phyloP scores from a whole-genome alignment of 495 filamentous ascomycete genomes.

The Penicillium argentinense region DNA sequence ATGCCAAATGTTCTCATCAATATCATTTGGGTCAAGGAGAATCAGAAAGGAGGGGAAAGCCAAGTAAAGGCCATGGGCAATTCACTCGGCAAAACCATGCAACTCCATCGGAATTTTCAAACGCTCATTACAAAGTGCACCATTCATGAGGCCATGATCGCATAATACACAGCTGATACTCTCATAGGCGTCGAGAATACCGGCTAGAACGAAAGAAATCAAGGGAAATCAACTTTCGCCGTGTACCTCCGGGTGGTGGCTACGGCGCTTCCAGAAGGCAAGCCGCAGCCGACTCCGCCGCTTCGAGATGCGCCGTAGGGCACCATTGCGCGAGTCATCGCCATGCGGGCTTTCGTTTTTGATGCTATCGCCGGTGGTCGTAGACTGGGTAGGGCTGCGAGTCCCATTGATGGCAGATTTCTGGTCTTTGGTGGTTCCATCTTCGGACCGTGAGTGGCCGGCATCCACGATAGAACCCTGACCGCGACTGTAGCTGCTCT shows the following conservation, averaged over 20 bases:
- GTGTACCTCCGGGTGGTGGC: conserved; percentile 38
- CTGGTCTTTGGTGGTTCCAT: conserved; percentile 30
- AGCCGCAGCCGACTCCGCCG: conserved; percentile 44
- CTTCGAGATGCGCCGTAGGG: conserved; percentile 32
- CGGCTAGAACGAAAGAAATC: conserved; percentile 1
- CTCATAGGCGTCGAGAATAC: not conserved
- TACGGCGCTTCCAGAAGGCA: conserved; percentile 47
- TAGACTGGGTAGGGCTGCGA: conserved; percentile 32
- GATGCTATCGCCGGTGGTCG: conserved; percentile 30
- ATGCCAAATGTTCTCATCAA: not conserved
- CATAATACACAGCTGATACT: conserved; percentile 20
- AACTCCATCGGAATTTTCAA: conserved; percentile 29
- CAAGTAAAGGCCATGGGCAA: not conserved
- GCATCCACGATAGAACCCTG: conserved; percentile 13
- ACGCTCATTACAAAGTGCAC: conserved; percentile 31
- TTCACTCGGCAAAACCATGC: conserved; percentile 30
- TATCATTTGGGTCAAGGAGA: not conserved
- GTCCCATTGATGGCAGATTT: conserved; percentile 24
- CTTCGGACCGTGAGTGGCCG: conserved; percentile 20
- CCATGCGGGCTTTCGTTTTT: conserved; percentile 25
- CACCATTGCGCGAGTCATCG: conserved; percentile 23
- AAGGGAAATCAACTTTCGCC: conserved; percentile 35
- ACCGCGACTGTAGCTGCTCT: conserved; percentile 19
- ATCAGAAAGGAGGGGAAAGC: not conserved
- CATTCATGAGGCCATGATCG: conserved; percentile 33